Conservation (phyloP, 306 rosid genomes). For the Myrica gale region DNA sequence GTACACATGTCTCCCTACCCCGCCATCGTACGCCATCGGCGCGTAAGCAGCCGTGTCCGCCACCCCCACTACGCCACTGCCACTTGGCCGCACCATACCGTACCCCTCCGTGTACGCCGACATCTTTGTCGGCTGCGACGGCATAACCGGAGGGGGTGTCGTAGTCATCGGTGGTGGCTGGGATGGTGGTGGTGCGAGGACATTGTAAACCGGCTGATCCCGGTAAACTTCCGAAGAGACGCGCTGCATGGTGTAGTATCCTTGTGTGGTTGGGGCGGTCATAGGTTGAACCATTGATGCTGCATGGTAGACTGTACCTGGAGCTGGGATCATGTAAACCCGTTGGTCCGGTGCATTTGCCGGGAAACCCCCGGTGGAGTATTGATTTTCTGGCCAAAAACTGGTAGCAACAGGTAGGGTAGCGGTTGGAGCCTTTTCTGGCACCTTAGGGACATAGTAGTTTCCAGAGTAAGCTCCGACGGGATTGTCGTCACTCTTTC, state of each 20-base stretch:
- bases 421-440: conserved; percentile 44
- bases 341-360: conserved; percentile 46
- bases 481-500: conserved; percentile 53
- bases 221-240: conserved; percentile 65
- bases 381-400: conserved; percentile 66
- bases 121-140: conserved; percentile 46
- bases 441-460: conserved; percentile 48
- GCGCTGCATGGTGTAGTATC: conserved; percentile 64
- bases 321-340: conserved; percentile 59
- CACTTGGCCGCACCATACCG: conserved; percentile 41
- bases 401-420: conserved; percentile 29
- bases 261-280: conserved; percentile 43
- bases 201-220: conserved; percentile 62
- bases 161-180: conserved; percentile 33
- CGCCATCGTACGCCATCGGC: conserved; percentile 54
- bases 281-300: conserved; percentile 54
- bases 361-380: conserved; percentile 43
- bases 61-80: conserved; percentile 27
- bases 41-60: conserved; percentile 39
- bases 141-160: conserved; percentile 26
- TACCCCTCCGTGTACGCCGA: conserved; percentile 53
- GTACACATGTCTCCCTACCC: conserved; percentile 74
- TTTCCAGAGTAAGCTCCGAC: conserved; percentile 57
- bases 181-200: conserved; percentile 31
- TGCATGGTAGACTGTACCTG: conserved; percentile 49